Conservation (phyloP, 1,139 yeast genomes). For the Blastobotrys buckinghamii region DNA sequence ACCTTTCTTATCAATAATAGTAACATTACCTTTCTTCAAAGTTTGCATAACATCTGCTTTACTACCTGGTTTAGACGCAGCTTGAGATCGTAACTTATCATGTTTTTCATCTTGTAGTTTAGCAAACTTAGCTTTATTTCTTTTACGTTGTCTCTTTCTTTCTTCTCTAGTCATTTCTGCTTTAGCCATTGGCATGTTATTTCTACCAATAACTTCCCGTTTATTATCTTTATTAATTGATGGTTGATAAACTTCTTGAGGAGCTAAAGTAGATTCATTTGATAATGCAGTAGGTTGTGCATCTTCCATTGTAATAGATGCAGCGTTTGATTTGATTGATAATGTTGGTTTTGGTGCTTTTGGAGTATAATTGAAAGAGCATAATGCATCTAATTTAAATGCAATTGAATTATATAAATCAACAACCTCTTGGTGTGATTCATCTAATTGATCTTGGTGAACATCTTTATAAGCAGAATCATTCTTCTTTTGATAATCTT, state of each 20-base stretch:
- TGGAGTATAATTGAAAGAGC: slow-evolving; percentile 92
- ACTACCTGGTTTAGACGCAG: slow-evolving; percentile 44
- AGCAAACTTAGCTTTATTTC: slow-evolving; percentile 74
- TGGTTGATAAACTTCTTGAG: slow-evolving; percentile 85
- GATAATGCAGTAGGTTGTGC: slow-evolving; percentile 89
- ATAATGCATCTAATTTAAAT: slow-evolving; percentile 75
- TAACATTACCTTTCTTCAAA: slow-evolving; percentile 65
- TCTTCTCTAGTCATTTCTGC: slow-evolving; percentile 83
- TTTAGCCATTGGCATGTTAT: slow-evolving; percentile 78
- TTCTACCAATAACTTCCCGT: slow-evolving; percentile 65
- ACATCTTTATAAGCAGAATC: slow-evolving; percentile 33
- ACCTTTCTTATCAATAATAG: slow-evolving; percentile 75
- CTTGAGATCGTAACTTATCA: slow-evolving; percentile 29
- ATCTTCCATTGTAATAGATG: slow-evolving; percentile 89
- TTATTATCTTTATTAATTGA: slow-evolving; percentile 36
- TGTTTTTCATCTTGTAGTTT: slow-evolving; percentile 41
- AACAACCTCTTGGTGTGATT: slow-evolving; percentile 73
- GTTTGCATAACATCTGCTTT: slow-evolving; percentile 66
- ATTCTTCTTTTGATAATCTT: slow-evolving; percentile 56
- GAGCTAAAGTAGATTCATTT: slow-evolving; percentile 75
- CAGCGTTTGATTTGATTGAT: slow-evolving; percentile 73
- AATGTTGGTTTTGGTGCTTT: slow-evolving; percentile 77
- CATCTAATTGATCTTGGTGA: slow-evolving; percentile 56
- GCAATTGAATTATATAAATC: slow-evolving; percentile 57
- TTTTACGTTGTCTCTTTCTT: slow-evolving; percentile 79